Evolutionary conservation across 2,329 filamentous ascomycete genomes (phyloP).

Genomic region (Chrysoporthe cubensis): DNA sequence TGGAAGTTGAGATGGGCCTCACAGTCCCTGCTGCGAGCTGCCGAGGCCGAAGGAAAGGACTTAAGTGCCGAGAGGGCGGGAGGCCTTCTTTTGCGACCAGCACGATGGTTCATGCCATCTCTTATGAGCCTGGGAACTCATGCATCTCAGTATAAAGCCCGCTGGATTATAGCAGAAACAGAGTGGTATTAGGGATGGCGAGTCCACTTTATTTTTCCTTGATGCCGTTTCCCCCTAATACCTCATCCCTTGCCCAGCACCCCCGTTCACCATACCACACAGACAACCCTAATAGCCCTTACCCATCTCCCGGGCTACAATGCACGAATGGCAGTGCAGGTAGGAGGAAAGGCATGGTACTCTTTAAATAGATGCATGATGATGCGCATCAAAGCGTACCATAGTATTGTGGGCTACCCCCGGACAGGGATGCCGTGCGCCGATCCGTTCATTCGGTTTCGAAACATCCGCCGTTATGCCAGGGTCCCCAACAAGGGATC

Average conservation of each 20-base stretch:
- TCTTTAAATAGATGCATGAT: constrained; percentile 10
- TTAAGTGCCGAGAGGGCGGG: background rate
- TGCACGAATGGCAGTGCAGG: background rate
- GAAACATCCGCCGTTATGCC: constrained; percentile 10
- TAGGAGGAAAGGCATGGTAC: background rate
- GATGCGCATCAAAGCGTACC: background rate
- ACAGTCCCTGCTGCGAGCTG: constrained; percentile 11
- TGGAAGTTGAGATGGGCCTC: background rate
- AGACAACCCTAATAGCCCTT: background rate
- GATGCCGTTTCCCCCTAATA: background rate
- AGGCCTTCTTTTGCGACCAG: background rate
- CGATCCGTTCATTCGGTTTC: constrained; percentile 16
- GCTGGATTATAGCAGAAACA: constrained; percentile 14
- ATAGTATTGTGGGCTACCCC: background rate
- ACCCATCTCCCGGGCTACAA: background rate
- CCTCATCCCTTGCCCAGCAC: background rate
- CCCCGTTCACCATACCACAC: background rate
- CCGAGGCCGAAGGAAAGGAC: background rate
- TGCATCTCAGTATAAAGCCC: constrained; percentile 3
- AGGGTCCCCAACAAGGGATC: background rate
- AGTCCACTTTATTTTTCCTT: constrained; percentile 8
- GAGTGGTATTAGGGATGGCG: constrained; percentile 12
- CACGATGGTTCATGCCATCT: background rate
- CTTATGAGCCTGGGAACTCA: background rate
- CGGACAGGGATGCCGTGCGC: constrained; percentile 10